Base-by-base conservation (phyloP, 371 early-diverging fungal genomes). In the Basidiobolus meristosporus region DNA sequence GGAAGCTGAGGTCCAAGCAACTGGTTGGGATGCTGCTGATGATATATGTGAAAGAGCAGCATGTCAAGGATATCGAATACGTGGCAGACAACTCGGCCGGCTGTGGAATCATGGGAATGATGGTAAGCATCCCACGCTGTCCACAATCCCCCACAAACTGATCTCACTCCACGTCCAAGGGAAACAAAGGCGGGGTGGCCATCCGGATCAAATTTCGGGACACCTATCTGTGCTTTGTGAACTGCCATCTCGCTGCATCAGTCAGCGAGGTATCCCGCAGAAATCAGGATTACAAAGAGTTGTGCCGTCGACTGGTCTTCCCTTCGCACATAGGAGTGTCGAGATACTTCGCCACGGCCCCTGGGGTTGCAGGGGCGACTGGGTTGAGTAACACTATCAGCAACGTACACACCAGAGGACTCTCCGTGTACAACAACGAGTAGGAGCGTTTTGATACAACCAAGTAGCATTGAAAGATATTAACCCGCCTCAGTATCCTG, bases 101-200 rank as follows among this genome's bases (percentile, higher is more conserved):
- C 16, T 71, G 77, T 18, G 86, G 86, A 1, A 53, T 82, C 31
- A 75, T 85, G 78, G 81, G 79, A 9, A 51, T 82, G 47, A 75
- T 90, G 58, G 77, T 73, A 37, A 35, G 36, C 36, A 6, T 29
- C 16, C 34, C 12, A 40, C 15, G 21, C 17, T 31, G 18, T 31
- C 21, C 12, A 20, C 20, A 2, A 17, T 0, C 20, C 15, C 14
- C 22, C 2, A n/a, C 16, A 15, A 29, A 36, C 16, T 36, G 29
- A 28, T 10, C 35, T 38, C 23, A 21, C 29, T 15, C 21, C 17
- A 32, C 34, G 2, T 22, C 19, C 2, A 44, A 83, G 76, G 96
- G 90, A 11, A 96, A 96, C 57, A 96, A 96, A 63, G 97, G 97
- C 18, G 90, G 80, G 1, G 77, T 84, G 2, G 73, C 76, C 3